phyloP scores from a whole-genome alignment of 345 rosid genomes.

The Camelina laxa region DNA sequence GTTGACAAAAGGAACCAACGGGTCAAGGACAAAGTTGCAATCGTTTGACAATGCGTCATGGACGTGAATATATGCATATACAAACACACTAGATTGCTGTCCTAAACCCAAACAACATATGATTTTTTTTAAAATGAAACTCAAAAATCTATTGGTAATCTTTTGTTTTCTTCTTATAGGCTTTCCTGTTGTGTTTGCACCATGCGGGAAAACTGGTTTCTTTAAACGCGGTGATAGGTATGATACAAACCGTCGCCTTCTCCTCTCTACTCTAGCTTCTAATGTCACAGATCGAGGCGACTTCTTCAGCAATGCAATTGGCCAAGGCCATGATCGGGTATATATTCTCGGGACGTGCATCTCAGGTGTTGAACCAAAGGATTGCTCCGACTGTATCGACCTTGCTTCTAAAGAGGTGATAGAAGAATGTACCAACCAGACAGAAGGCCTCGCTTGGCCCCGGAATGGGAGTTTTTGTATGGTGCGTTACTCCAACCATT shows the following conservation, averaged over 20 bases:
- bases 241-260: constrained; percentile 32
- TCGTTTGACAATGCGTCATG: too few species aligned
- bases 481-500: constrained; percentile 44
- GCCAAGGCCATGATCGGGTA: constrained; percentile 10
- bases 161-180: background rate
- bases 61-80: too few species aligned
- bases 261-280: constrained; percentile 40
- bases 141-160: background rate
- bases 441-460: background rate
- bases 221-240: constrained; percentile 33
- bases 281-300: constrained; percentile 17
- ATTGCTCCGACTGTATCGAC: too few species aligned
- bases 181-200: constrained; percentile 5
- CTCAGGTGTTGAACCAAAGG: constrained; percentile 4
- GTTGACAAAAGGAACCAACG: too few species aligned
- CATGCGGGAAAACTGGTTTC: constrained; percentile 4
- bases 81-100: background rate
- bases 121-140: constrained; percentile 7
- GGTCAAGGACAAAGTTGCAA: too few species aligned
- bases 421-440: background rate
- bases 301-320: constrained; percentile 19
- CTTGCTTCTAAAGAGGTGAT: too few species aligned
- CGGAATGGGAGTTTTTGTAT: background rate
- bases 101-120: background rate
- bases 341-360: background rate